Evolutionary conservation across 129 eudicot species (phyloP).

Genomic region (Logfia minima): DNA sequence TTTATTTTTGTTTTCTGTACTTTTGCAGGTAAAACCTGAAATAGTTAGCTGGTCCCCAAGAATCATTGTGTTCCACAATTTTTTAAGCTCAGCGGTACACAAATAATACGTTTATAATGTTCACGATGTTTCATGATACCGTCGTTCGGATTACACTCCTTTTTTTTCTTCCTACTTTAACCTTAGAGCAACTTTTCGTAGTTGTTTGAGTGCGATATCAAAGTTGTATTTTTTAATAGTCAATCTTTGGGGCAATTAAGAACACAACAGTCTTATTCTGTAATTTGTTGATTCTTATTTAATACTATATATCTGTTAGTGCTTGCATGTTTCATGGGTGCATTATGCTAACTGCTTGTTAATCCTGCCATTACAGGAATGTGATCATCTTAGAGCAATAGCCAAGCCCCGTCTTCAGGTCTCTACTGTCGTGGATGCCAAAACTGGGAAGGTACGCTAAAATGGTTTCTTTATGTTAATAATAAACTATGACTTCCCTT

Average conservation of each 20-base stretch:
- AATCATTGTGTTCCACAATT: slow-evolving; percentile 71
- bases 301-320: neutral
- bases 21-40: slow-evolving; percentile 85
- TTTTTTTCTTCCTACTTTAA: neutral
- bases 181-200: neutral
- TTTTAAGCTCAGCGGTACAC: slow-evolving; percentile 80
- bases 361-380: slow-evolving; percentile 54
- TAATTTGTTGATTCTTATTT: slow-evolving; percentile 2
- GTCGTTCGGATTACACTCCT: neutral
- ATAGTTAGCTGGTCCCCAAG: slow-evolving; percentile 89
- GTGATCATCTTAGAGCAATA: slow-evolving; percentile 79
- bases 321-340: slow-evolving; percentile 5
- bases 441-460: slow-evolving; percentile 80
- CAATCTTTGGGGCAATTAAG: neutral
- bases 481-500: neutral
- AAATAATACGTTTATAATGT: neutral
- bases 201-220: no score
- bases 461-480: neutral
- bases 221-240: no score
- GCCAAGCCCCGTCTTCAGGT: slow-evolving; percentile 79
- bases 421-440: slow-evolving; percentile 88
- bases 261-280: neutral
- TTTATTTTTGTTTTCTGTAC: neutral
- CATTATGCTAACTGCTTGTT: slow-evolving; percentile 1
- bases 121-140: slow-evolving; percentile 2